Evolutionary conservation across 768 basidiomycete genomes (phyloP).

Genomic region (Boletus patriciae): DNA sequence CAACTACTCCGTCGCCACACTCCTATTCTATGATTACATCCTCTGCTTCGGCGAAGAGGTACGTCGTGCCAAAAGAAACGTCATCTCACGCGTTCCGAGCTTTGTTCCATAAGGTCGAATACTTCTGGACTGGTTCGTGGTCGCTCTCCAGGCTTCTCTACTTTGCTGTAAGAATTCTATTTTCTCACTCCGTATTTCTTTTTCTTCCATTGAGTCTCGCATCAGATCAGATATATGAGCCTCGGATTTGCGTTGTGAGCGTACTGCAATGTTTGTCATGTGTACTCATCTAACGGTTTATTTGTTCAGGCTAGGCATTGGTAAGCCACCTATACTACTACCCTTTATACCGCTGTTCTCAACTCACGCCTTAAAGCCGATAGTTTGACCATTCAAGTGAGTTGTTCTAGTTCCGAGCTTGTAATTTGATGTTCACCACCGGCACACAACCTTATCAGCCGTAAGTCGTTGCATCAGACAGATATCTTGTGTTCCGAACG

Average conservation of each 20-base stretch:
- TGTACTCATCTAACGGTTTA: not conserved
- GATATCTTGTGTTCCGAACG: not conserved
- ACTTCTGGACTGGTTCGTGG: constrained; percentile 5
- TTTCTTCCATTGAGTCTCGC: not conserved
- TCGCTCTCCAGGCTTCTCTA: constrained; percentile 10
- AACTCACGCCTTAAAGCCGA: not conserved
- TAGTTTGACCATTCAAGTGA: not conserved
- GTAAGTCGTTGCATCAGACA: not conserved
- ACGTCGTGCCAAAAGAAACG: not conserved
- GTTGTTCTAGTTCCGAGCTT: not conserved
- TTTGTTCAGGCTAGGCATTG: not conserved
- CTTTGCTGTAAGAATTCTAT: not conserved
- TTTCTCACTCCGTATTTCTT: not conserved
- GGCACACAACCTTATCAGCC: not conserved
- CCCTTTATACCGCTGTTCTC: not conserved
- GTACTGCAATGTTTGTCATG: not conserved
- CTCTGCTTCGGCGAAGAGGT: constrained; percentile 7
- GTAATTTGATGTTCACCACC: not conserved
- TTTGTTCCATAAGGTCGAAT: not conserved
- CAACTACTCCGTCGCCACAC: not conserved
- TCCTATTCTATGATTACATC: constrained; percentile 8
- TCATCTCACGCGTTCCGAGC: not conserved
- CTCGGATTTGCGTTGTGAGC: constrained; percentile 5
- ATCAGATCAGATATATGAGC: constrained; percentile 8
- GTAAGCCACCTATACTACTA: not conserved